Base-by-base conservation (phyloP, 2,329 filamentous ascomycete genomes). In the Hypomyces perniciosus region DNA sequence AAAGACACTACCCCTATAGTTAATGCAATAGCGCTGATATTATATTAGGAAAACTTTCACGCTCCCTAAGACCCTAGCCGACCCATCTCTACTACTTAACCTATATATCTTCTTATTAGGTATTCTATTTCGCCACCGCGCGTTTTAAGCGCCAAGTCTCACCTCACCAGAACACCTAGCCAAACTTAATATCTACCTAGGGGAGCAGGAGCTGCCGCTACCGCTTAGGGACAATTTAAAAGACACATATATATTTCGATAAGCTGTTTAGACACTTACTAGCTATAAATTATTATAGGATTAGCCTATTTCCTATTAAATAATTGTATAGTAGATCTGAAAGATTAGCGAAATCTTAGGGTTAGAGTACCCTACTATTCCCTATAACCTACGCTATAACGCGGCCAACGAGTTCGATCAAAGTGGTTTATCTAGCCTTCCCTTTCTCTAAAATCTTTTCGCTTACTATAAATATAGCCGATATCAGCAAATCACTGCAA, bases 11-110 rank as follows among this genome's bases (percentile, higher is more conserved):
- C 8, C 7, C 13, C 13, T 40, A n/a, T 40, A 7, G 38, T 40
- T 13, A 40, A 20, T 8, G 6, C 6, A 26, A 7, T 20, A 8
- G 13, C 13, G 38, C 12, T 40, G 7, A 40, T 20, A 8, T n/a
- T n/a, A 7, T 34, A 34, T 34, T 40, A 65, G 63, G 31, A 66
- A 68, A 49, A 65, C 48, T 6, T 70, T 70, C 43, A 54, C 54
- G 2, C 54, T 72, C 31, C 63, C 61, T 6, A 58, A 71, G 54
- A 66, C 65, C 38, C 62, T 73, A 38, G 69, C 64, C 59, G 53
- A 68, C 53, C 60, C 52, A 2, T 68, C 58, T 6, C 57, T 72
- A 9, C 56, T 68, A 8, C 61, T 72, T 13, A 72, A 63, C 54
- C 61, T 57, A 5, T 56, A 72, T 54, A 46, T 66, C 12, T 65